These are phyloP conservation scores for Hygrophorus russula DNA, from an alignment of 768 basidiomycete species.

Conservation along the genomic window DNA sequence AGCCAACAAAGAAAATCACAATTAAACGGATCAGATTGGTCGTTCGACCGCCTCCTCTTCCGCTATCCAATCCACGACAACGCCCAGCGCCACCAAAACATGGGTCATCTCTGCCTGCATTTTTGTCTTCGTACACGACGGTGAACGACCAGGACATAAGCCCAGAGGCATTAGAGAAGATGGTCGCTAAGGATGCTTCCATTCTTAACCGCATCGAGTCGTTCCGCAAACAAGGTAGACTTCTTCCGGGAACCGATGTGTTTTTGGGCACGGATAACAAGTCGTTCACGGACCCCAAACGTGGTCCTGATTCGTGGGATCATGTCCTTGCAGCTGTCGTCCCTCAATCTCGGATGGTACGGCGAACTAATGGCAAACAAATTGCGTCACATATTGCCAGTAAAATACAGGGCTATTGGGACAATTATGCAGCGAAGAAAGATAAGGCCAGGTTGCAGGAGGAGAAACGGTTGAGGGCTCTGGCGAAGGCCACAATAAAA, in stretches of 20 bases:
- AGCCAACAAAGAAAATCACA: slow-evolving; percentile 15
- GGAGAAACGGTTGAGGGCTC: slow-evolving; percentile 49
- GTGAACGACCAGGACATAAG: slow-evolving; percentile 40
- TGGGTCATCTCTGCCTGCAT: slow-evolving; percentile 40
- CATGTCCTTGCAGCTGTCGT: slow-evolving; percentile 38
- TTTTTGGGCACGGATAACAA: slow-evolving; percentile 18
- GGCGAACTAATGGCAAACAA: slow-evolving; percentile 24
- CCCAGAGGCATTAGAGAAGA: slow-evolving; percentile 16
- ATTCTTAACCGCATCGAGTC: slow-evolving; percentile 22
- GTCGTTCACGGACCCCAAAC: slow-evolving; percentile 19
- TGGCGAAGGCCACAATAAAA: slow-evolving; percentile 66
- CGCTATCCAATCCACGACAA: slow-evolving; percentile 58
- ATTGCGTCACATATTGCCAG: slow-evolving; percentile 47
- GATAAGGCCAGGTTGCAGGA: slow-evolving; percentile 48
- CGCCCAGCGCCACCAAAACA: slow-evolving; percentile 41
- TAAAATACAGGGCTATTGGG: slow-evolving; percentile 68
- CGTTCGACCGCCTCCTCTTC: slow-evolving; percentile 51
- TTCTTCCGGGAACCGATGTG: slow-evolving; percentile 26
- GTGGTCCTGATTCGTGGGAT: slow-evolving; percentile 47
- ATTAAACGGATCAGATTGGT: slow-evolving; percentile 60
- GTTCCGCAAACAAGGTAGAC: slow-evolving; percentile 26
- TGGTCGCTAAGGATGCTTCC: slow-evolving; percentile 18
- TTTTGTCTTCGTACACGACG: slow-evolving; percentile 52
- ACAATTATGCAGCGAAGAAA: slow-evolving; percentile 48
- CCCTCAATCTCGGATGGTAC: slow-evolving; percentile 12